Percentiles rank a stretch among this genome's conserved stretches.
These are phyloP conservation scores for Thielaviopsis populi DNA, from an alignment of 2,329 filamentous ascomycete genomes.

Conservation along the genomic window DNA sequence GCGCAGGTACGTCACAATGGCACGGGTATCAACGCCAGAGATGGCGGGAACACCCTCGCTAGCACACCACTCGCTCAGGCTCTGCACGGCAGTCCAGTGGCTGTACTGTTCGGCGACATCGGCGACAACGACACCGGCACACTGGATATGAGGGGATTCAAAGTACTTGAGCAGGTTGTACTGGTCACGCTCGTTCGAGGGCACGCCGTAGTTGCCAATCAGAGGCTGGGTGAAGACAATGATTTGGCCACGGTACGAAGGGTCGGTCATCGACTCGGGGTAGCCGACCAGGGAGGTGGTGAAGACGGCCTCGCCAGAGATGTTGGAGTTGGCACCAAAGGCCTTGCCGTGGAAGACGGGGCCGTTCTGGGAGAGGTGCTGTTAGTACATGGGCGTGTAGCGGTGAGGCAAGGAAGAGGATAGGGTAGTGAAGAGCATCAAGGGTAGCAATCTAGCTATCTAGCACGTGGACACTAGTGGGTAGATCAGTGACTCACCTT, in stretches of 20 bases:
- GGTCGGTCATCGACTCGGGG: slow-evolving; percentile 84
- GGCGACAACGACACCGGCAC: slow-evolving; percentile 85
- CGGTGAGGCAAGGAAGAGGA: background rate
- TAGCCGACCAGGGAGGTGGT: slow-evolving; percentile 96
- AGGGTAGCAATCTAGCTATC: too few relatives aligned
- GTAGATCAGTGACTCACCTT: slow-evolving; percentile 37
- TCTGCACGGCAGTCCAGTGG: slow-evolving; percentile 97
- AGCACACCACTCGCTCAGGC: slow-evolving; percentile 83
- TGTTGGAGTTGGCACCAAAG: slow-evolving; percentile 90
- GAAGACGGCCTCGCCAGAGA: slow-evolving; percentile 96
- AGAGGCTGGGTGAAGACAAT: slow-evolving; percentile 95
- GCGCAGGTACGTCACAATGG: slow-evolving; percentile 86
- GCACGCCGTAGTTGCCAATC: slow-evolving; percentile 97
- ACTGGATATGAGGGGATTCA: slow-evolving; percentile 94
- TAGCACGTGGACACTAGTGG: background rate
- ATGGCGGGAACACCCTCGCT: slow-evolving; percentile 93
- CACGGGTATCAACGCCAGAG: slow-evolving; percentile 90
- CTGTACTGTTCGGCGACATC: slow-evolving; percentile 90
- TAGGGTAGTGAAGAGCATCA: too few relatives aligned
- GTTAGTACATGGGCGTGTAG: slow-evolving; percentile 17
- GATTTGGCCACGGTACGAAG: slow-evolving; percentile 85
- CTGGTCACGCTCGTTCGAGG: slow-evolving; percentile 68
- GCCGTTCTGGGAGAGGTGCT: slow-evolving; percentile 48
- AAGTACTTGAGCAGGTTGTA: slow-evolving; percentile 93
- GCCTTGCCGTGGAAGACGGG: slow-evolving; percentile 93